Evolutionary conservation across 2,329 filamentous ascomycete genomes (phyloP).

Genomic region (Neonectria faginata): DNA sequence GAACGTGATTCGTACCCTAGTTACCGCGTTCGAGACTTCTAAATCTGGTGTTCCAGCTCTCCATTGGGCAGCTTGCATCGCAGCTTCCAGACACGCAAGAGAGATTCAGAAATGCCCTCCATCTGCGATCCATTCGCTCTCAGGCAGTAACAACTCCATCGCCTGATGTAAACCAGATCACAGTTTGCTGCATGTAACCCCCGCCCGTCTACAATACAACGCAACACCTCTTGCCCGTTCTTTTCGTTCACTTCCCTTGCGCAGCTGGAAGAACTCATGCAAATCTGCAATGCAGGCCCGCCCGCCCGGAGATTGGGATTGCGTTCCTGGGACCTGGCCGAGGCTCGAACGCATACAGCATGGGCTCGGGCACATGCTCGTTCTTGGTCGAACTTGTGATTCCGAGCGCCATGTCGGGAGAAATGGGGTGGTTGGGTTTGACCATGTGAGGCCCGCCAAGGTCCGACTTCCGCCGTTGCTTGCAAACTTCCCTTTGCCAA

Average conservation of each 20-base stretch:
- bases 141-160: constrained; percentile 2
- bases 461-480: background rate
- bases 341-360: constrained; percentile 4
- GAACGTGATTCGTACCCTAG: background rate
- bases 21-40: background rate
- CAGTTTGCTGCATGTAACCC: constrained; percentile 19
- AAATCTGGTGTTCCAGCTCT: background rate
- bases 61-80: background rate
- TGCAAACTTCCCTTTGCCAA: background rate
- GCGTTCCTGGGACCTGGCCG: constrained; percentile 25
- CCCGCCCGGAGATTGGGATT: constrained; percentile 14
- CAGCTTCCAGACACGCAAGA: background rate
- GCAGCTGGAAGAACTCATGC: background rate
- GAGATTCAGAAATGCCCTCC: constrained; percentile 15
- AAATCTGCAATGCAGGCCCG: background rate
- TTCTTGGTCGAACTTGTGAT: background rate
- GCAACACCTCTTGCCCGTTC: background rate
- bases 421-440: background rate
- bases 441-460: constrained; percentile 6
- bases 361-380: background rate
- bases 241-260: too few species aligned
- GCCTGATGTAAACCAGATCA: constrained; percentile 7
- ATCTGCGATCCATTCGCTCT: background rate
- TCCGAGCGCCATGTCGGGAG: background rate
- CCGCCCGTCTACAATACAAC: background rate